Percentiles rank a stretch among this genome's conserved stretches.
These are phyloP conservation scores for Diphasiastrum complanatum DNA, from an alignment of 83 land plant species.

Conservation along the genomic window DNA sequence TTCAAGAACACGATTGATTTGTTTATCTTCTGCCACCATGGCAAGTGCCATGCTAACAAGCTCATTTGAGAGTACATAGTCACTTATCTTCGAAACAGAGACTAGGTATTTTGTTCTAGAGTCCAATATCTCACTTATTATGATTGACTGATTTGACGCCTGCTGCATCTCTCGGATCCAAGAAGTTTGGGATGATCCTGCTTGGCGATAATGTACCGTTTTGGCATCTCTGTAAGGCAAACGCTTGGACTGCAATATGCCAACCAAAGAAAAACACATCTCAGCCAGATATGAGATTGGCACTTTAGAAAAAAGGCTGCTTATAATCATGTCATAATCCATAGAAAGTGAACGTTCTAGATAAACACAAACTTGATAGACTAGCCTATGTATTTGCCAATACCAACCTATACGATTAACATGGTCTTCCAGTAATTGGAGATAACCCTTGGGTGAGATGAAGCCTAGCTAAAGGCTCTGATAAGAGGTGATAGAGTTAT, in stretches of 20 bases:
- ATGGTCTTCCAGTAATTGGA: too few species aligned
- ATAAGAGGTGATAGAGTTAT: too few species aligned
- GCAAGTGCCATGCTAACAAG: conserved; percentile 79
- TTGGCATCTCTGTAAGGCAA: conserved; percentile 18
- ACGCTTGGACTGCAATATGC: conserved; percentile 25
- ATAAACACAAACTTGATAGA: too few species aligned
- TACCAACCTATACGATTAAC: too few species aligned
- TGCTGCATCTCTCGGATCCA: conserved; percentile 67
- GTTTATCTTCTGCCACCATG: conserved; percentile 80
- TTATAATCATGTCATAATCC: too few species aligned
- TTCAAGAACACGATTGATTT: conserved; percentile 57
- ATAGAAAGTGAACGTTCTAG: too few species aligned
- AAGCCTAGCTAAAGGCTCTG: too few species aligned
- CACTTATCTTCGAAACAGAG: conserved; percentile 54
- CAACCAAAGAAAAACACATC: too few species aligned
- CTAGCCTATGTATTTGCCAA: too few species aligned
- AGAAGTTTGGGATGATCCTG: conserved; percentile 21
- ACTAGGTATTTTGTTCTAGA: conserved; percentile 56
- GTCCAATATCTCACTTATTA: conserved; percentile 65
- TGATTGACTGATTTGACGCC: conserved; percentile 56
- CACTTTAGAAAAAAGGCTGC: too few species aligned
- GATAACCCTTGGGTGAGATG: too few species aligned
- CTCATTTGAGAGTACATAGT: conserved; percentile 69
- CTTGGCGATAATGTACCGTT: conserved; percentile 22
- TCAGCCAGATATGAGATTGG: too few species aligned